Base-by-base conservation (phyloP, 2,329 filamentous ascomycete species). In the Pestalotiopsis sp. region DNA sequence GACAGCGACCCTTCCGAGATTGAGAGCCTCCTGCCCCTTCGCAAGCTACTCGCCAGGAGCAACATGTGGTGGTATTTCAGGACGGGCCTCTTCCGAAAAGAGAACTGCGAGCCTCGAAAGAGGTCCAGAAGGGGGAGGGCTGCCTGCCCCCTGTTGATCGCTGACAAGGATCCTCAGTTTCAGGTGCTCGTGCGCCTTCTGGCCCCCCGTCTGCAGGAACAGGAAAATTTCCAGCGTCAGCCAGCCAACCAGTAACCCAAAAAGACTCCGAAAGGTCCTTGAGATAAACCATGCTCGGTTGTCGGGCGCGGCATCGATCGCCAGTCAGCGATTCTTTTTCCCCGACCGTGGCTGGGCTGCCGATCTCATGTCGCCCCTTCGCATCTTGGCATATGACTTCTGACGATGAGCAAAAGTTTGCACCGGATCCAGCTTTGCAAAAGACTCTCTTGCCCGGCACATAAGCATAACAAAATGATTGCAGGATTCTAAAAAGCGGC, bases 21-120 rank as follows among this genome's bases (percentile, higher is more conserved):
- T 59, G n/a, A 14, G 17, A 25, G 23, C 57, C 23, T 7, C 23
- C 27, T 59, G 57, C 25, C 23, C 52, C 52, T 58, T 58, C 25
- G 52, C 11, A 27, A 58, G 52, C n/a, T 1, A 14, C 27, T 23
- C 57, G 23, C 13, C 20, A n/a, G 7, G 36, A 23, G 61, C 27
- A 64, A 31, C 38, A 52, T 64, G 61, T 64, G 61, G 61, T 64
- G 25, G 38, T 20, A 64, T 64, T 64, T 64, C 61, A 64, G 61
- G 61, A 64, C 17, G 45, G 27, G 59, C 31, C 27, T n/a, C n/a
- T 62, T 36, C 59, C 59, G 31, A 39, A 62, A 62, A 39, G 31
- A 36, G 31, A 31, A 17, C 31, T 36, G 31, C 31, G 31, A 36
- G 27, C 4, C 27, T 27, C 27, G 27, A 27, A 27, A 27, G 27